Conservation (phyloP, 352 stramenopile genomes). For the Pythium grandisporangium region DNA sequence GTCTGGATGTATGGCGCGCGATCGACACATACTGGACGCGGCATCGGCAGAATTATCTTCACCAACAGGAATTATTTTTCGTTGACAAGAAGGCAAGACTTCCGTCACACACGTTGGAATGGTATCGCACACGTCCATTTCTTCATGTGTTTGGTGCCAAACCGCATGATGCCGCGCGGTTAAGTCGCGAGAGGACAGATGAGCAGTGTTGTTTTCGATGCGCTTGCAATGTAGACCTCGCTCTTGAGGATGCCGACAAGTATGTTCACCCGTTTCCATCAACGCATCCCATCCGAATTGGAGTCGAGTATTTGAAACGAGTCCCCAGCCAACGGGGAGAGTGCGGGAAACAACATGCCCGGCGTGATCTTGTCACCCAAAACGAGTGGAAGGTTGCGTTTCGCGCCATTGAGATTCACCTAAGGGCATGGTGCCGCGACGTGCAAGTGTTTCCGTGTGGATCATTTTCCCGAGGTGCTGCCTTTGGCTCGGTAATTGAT, state of each 20-base stretch:
- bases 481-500: conserved; percentile 65
- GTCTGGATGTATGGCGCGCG: conserved; percentile 42
- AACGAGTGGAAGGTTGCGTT: conserved; percentile 61
- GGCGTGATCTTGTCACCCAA: conserved; percentile 37
- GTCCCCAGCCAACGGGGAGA: neutral
- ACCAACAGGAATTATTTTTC: conserved; percentile 57
- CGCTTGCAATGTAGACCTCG: neutral
- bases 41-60: conserved; percentile 56
- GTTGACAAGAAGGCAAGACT: conserved; percentile 10
- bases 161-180: conserved; percentile 17
- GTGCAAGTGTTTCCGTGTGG: conserved; percentile 64
- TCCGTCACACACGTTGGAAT: conserved; percentile 10
- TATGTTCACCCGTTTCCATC: neutral
- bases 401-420: conserved; percentile 41
- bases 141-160: conserved; percentile 54
- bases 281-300: conserved; percentile 3
- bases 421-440: conserved; percentile 36
- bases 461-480: conserved; percentile 56
- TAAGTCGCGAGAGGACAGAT: conserved; percentile 15
- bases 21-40: conserved; percentile 47
- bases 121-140: conserved; percentile 18
- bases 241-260: neutral
- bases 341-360: neutral
- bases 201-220: neutral
- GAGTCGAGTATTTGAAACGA: conserved; percentile 5